Base-by-base conservation (phyloP, 495 filamentous ascomycete genomes). In the Pyrenula massariospora region DNA sequence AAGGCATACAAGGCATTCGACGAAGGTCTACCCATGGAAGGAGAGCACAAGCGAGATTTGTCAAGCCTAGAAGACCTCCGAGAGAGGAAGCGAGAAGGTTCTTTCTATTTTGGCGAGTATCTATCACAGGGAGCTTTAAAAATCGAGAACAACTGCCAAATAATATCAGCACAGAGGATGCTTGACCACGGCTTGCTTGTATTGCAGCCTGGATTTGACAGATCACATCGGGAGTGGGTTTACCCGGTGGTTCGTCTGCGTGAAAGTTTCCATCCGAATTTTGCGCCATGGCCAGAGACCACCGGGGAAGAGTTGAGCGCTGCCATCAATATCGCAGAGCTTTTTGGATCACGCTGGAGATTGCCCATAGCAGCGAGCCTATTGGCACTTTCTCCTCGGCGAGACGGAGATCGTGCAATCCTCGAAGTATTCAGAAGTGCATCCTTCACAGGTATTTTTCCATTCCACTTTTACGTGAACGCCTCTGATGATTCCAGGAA, bases 91-190 rank as follows among this genome's bases (percentile, higher is more conserved):
- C n/a, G n/a, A n/a, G n/a, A n/a, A n/a, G n/a, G n/a, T n/a, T n/a
- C n/a, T n/a, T n/a, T 57, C 57, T 67, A 72, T 56, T 66, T 66
- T 48, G 70, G 70, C 2, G 70, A 72, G 59, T 70, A 68, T 54
- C 67, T 70, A 24, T 70, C 70, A 0, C 70, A 72, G 48, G 68
- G 68, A 11, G 52, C 57, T 52, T 49, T 72, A 36, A 63, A 66
- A 12, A 65, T 69, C 23, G 56, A 58, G 20, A 57, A 56, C 19
- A 62, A 62, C 23, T 67, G 57, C 42, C 54, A 56, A 21, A 22
- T 55, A 5, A 58, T 64, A 2, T 24, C 55, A 47, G 55, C 55
- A 10, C 19, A 56, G 31, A 20, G n/a, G 12, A 15, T 56, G 2
- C 24, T 56, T 50, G 55, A 24, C 31, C 8, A 42, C 15, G 15